A percentile compares a stretch with the other conserved stretches of the same genome.
Evolutionary conservation across 2,329 filamentous ascomycete genomes (phyloP).

Genomic region (Nectriaceae sp.): DNA sequence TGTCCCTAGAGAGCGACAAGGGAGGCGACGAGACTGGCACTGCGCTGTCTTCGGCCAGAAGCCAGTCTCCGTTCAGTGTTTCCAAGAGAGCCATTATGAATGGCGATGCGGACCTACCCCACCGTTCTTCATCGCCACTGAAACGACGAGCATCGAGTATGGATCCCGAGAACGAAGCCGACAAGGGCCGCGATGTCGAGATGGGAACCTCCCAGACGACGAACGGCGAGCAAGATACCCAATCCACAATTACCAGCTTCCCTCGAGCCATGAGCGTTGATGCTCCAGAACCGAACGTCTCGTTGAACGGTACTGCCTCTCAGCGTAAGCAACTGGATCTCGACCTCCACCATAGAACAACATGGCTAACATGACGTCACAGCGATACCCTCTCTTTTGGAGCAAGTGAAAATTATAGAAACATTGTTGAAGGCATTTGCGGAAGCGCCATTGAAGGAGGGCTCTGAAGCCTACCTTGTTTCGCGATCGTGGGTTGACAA

Average conservation of each 20-base stretch:
- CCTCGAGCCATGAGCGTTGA: slow-evolving; percentile 46
- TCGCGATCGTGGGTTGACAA: slow-evolving; percentile 77
- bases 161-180: slow-evolving; percentile 50
- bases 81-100: slow-evolving; percentile 60
- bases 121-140: slow-evolving; percentile 65
- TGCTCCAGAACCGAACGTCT: slow-evolving; percentile 30
- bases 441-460: slow-evolving; percentile 62
- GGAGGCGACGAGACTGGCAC: slow-evolving; percentile 48
- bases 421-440: slow-evolving; percentile 56
- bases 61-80: slow-evolving; percentile 54
- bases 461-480: slow-evolving; percentile 75
- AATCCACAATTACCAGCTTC: slow-evolving; percentile 21
- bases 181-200: slow-evolving; percentile 47
- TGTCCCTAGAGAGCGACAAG: slow-evolving; percentile 58
- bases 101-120: slow-evolving; percentile 57
- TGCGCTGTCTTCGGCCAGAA: slow-evolving; percentile 42
- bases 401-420: slow-evolving; percentile 74
- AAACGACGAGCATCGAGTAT: slow-evolving; percentile 66
- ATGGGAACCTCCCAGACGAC: slow-evolving; percentile 38
- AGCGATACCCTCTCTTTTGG: slow-evolving; percentile 42
- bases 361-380: slow-evolving; percentile 15
- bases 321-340: slow-evolving; percentile 28
- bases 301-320: slow-evolving; percentile 17
- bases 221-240: slow-evolving; percentile 12
- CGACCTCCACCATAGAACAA: not conserved